Evolutionary conservation across 495 filamentous ascomycete species (phyloP), one percentile per base, ranked within the genome.

Genomic region (Neurospora cerealis): DNA sequence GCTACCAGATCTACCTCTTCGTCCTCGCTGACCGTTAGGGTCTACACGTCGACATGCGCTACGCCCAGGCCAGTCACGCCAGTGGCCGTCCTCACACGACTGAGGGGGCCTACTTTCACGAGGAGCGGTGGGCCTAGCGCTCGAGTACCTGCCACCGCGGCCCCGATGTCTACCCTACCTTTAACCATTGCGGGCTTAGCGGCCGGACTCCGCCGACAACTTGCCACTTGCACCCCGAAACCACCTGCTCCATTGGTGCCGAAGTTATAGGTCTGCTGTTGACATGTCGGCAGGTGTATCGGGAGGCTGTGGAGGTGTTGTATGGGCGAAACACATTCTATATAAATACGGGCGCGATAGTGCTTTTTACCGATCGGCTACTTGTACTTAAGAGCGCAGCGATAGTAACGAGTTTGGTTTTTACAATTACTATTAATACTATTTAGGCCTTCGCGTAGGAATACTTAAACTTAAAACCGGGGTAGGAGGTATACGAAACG

Each of bases 1-100:
- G 82, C 4, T 78, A 77, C 34, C 74, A 79, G 15, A 81, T 83
- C 37, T 82, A 76, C 70, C 75, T 69, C 37, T 60, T 75, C 60
- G 42, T 74, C n/a, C 70, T 78, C 62, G 60, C 71, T 38, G 10
- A 3, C 66, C 77, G 74, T 72, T 70, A 73, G 17, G 46, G 46
- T 54, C 73, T 78, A 19, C 77, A 78, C 73, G 13, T 76, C 38
- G 75, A 78, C 70, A 69, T 78, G 69, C 75, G 75, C n/a, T 78
- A 76, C 73, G 75, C 69, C 8, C 69, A 71, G 7, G 75, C 70
- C 28, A 72, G 70, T 7, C 24, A 28, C 24, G 24, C 24, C 24
- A 28, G 24, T 28, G 32, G 69, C 13, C 44, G 44, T 8, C 75
- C 75, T 10, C 77, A 78, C 70, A 73, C 73, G 21, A 78, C 73